Evolutionary conservation across 1,284 basidiomycete genomes (phyloP).

Genomic region (Boletus semigastroideus): DNA sequence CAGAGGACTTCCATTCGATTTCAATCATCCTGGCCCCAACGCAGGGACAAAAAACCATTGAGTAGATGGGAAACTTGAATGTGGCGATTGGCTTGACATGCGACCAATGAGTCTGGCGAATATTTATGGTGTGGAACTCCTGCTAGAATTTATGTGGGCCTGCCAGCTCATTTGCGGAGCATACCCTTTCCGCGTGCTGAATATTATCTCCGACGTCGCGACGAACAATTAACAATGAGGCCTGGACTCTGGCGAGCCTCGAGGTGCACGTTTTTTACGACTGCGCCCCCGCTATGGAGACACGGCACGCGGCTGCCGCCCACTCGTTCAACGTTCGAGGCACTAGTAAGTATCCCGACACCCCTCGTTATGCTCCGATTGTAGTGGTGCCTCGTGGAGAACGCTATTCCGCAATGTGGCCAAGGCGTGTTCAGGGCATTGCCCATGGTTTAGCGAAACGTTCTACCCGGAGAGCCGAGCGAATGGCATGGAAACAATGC

Average conservation of each 20-base stretch:
- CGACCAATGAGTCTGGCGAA: conserved; percentile 1
- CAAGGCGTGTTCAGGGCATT: conserved; percentile 19
- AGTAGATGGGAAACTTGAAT: conserved; percentile 6
- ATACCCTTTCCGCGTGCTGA: conserved; percentile 17
- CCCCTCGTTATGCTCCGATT: conserved; percentile 20
- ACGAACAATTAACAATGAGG: conserved; percentile 4
- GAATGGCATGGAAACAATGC: conserved; percentile 6
- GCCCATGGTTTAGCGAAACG: conserved; percentile 20
- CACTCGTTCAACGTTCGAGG: conserved; percentile 12
- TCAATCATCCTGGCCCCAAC: conserved; percentile 26
- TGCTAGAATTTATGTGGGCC: background rate
- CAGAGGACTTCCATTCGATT: conserved; percentile 45
- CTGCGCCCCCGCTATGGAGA: conserved; percentile 1
- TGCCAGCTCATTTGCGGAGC: conserved; percentile 2
- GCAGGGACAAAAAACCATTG: conserved; percentile 1
- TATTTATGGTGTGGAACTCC: conserved; percentile 24
- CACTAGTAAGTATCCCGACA: conserved; percentile 1
- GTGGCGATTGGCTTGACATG: conserved; percentile 6
- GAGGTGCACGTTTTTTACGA: conserved; percentile 12
- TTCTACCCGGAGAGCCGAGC: conserved; percentile 6
- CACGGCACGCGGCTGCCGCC: conserved; percentile 6
- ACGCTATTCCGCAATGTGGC: conserved; percentile 13
- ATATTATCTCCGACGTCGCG: conserved; percentile 17
- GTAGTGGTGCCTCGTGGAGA: conserved; percentile 16
- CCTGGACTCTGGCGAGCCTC: background rate